Conservation (phyloP, 345 rosid species). For the Heritiera fomes region DNA sequence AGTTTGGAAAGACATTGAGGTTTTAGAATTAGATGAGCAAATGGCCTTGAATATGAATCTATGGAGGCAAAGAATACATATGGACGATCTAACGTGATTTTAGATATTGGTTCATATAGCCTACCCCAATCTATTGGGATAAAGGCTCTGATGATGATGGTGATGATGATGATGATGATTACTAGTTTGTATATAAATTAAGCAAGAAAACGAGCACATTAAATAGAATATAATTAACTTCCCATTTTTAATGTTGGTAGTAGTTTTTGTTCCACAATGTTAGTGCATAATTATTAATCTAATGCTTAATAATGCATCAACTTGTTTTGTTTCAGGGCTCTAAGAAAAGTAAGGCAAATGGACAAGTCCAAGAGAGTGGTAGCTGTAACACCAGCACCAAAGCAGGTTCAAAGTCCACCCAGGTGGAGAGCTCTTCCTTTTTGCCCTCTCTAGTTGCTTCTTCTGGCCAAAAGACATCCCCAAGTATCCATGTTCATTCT, state of each 20-base stretch:
- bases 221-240: not conserved
- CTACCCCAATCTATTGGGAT: too few relatives aligned
- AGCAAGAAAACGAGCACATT: not conserved
- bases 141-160: too few relatives aligned
- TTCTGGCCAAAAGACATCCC: slow-evolving; percentile 26
- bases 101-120: too few relatives aligned
- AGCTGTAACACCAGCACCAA: slow-evolving; percentile 42
- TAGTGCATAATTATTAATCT: not conserved
- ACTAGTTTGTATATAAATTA: not conserved
- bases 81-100: too few relatives aligned
- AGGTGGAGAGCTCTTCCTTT: slow-evolving; percentile 18
- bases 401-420: slow-evolving; percentile 31
- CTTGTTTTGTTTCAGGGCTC: slow-evolving; percentile 32
- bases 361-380: slow-evolving; percentile 31
- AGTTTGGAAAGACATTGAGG: too few relatives aligned
- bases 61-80: too few relatives aligned
- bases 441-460: slow-evolving; percentile 28
- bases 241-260: not conserved
- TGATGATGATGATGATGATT: too few relatives aligned
- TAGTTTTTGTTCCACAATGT: slow-evolving; percentile 1
- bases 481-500: slow-evolving; percentile 22
- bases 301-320: not conserved
- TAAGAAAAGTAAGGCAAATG: slow-evolving; percentile 19
- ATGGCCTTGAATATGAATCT: too few relatives aligned
- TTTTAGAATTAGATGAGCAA: too few relatives aligned